Conservation (phyloP, 139 green algal species). For the Ettlia oleoabundans region DNA sequence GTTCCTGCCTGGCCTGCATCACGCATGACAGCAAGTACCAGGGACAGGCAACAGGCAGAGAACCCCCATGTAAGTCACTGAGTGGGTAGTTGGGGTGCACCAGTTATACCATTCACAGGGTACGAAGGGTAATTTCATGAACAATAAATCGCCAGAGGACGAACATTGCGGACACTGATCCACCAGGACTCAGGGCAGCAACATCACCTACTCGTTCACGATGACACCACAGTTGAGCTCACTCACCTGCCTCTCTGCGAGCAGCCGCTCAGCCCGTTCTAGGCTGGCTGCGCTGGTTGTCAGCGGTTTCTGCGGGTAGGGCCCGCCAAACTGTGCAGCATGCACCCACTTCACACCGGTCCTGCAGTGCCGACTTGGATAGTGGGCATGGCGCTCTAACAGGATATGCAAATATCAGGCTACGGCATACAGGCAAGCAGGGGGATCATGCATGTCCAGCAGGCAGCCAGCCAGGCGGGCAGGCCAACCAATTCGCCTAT, state of each 20-base stretch:
- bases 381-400: not conserved
- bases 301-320: conserved; percentile 10
- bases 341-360: conserved; percentile 37
- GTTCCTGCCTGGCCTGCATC: not conserved
- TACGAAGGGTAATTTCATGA: too few relatives aligned
- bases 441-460: not conserved
- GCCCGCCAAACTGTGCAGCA: conserved; percentile 8
- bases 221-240: too few relatives aligned
- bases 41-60: too few relatives aligned
- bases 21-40: not conserved
- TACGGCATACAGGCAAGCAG: not conserved
- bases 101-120: too few relatives aligned
- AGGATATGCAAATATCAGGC: not conserved
- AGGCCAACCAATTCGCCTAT: too few relatives aligned
- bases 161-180: too few relatives aligned
- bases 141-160: too few relatives aligned
- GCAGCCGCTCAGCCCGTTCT: not conserved
- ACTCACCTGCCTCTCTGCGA: conserved; percentile 3
- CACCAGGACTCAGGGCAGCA: too few relatives aligned
- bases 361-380: too few relatives aligned
- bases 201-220: too few relatives aligned
- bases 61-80: too few relatives aligned
- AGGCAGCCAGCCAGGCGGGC: not conserved
- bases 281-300: not conserved
- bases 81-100: too few relatives aligned